Percentiles rank a stretch among this genome's conserved stretches.
These are phyloP conservation scores for Penicillium sp. DNA, from an alignment of 2,329 filamentous ascomycete genomes.

Conservation along the genomic window DNA sequence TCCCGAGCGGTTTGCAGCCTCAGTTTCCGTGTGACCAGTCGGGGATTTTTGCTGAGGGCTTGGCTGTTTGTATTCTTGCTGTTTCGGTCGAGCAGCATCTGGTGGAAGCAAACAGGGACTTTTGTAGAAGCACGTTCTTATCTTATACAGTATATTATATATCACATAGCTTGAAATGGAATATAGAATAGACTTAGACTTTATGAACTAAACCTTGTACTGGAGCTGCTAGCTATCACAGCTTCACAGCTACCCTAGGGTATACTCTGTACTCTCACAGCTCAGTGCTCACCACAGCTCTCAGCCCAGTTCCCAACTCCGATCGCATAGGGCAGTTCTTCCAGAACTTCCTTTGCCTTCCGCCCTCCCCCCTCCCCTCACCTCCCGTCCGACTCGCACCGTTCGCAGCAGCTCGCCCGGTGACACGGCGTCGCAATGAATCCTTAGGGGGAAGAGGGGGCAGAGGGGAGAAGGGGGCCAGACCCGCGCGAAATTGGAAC, in stretches of 20 bases:
- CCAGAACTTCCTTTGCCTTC: no score
- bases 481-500: constrained; percentile 15
- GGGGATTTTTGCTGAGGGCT: constrained; percentile 30
- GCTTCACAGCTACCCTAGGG: neutral
- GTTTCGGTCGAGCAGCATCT: no score
- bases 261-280: no score
- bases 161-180: no score
- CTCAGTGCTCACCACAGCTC: no score
- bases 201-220: no score
- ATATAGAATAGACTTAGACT: no score
- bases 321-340: constrained; percentile 11
- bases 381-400: constrained; percentile 17
- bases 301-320: neutral
- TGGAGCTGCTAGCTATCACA: neutral
- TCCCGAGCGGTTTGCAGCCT: constrained; percentile 17
- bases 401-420: constrained; percentile 14
- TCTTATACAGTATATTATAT: no score
- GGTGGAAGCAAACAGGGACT: neutral
- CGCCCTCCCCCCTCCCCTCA: no score
- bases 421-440: constrained; percentile 17
- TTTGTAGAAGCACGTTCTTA: no score
- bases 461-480: no score
- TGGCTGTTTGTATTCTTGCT: constrained; percentile 5
- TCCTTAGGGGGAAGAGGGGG: no score
- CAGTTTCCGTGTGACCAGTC: constrained; percentile 24